These are phyloP conservation scores for Plasmodium vivax DNA, from an alignment of 169 alveolate species.

Conservation along the genomic window DNA sequence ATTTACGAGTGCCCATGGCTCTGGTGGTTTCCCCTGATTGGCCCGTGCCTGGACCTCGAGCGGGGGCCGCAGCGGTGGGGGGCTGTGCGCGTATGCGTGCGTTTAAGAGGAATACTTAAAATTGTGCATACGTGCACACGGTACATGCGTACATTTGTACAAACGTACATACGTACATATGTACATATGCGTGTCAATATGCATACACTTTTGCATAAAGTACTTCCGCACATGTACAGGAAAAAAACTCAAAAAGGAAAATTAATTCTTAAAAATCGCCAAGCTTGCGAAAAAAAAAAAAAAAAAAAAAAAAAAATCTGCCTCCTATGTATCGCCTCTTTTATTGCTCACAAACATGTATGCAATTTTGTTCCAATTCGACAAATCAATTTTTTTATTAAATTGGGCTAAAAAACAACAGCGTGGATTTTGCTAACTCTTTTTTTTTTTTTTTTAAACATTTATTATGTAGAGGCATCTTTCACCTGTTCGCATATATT, in stretches of 20 bases:
- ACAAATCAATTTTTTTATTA: background rate
- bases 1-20: background rate
- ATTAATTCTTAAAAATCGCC: background rate
- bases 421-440: background rate
- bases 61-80: background rate
- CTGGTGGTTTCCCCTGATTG: background rate
- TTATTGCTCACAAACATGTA: background rate
- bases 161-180: background rate
- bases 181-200: background rate
- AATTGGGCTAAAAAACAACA: conserved; percentile 2
- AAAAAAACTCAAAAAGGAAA: background rate
- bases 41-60: background rate
- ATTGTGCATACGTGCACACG: background rate
- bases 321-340: background rate
- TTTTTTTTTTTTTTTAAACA: background rate
- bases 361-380: background rate
- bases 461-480: background rate
- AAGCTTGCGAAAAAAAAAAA: background rate
- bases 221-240: background rate
- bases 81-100: background rate
- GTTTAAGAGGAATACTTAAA: background rate
- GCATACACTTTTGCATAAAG: background rate
- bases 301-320: background rate
- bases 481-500: background rate
- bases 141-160: background rate